These are phyloP conservation scores for Xylaria sp. DNA, from an alignment of 2,329 filamentous ascomycete genomes.

Conservation along the genomic window DNA sequence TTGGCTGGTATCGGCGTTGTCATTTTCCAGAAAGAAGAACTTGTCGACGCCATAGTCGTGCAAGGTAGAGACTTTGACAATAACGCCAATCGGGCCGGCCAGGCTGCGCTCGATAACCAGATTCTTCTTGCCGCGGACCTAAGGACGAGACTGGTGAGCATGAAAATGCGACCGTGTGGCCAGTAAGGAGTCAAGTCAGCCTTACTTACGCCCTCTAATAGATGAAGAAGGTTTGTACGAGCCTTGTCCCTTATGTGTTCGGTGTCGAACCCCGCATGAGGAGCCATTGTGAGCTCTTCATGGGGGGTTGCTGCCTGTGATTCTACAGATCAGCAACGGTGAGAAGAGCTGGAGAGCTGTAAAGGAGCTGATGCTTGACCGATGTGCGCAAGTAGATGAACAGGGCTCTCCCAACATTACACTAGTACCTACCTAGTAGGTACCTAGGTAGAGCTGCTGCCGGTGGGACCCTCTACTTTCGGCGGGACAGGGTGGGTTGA, in stretches of 20 bases:
- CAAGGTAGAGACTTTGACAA: slow-evolving; percentile 94
- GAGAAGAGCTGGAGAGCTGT: slow-evolving; percentile 19
- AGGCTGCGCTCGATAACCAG: slow-evolving; percentile 91
- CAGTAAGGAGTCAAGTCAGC: slow-evolving; percentile 38
- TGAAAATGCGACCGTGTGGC: slow-evolving; percentile 29
- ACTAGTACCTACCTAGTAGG: neutral
- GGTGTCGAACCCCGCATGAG: slow-evolving; percentile 76
- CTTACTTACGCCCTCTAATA: slow-evolving; percentile 91
- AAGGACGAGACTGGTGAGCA: slow-evolving; percentile 40
- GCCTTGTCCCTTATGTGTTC: slow-evolving; percentile 83
- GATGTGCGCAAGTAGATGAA: neutral
- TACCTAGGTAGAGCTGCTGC: neutral
- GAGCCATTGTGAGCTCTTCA: slow-evolving; percentile 73
- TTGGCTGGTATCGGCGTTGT: slow-evolving; percentile 93
- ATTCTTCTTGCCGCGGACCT: slow-evolving; percentile 99
- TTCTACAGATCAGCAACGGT: slow-evolving; percentile 22
- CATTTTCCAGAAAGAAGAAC: slow-evolving; percentile 95
- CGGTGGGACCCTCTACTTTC: slow-evolving; percentile 20
- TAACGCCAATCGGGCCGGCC: slow-evolving; percentile 87
- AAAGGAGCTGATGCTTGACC: slow-evolving; percentile 30
- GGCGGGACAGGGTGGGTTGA: slow-evolving; percentile 12
- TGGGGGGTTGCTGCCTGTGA: slow-evolving; percentile 48
- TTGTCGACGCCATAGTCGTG: slow-evolving; percentile 99
- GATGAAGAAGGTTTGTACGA: slow-evolving; percentile 86
- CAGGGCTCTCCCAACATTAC: neutral